Evolutionary conservation across 202 grass and related monocot species (phyloP).

Genomic region (Panicum virgatum): DNA sequence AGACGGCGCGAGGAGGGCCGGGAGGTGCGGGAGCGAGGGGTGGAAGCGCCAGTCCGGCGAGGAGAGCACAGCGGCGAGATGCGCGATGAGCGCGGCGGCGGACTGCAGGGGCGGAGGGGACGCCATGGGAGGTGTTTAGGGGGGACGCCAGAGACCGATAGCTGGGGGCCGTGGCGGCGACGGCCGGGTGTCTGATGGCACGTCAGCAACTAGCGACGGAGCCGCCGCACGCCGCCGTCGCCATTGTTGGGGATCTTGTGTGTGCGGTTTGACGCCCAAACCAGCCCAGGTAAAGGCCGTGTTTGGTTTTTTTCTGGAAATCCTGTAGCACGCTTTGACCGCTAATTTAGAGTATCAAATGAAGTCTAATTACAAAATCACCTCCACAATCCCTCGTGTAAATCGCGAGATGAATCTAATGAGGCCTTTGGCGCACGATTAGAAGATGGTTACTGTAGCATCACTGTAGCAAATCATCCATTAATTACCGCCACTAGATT

Average conservation of each 20-base stretch:
- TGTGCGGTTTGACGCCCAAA: not conserved
- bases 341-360: too few relatives aligned
- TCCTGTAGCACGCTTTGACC: too few relatives aligned
- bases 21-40: constrained; percentile 42
- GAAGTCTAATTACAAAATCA: too few relatives aligned
- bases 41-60: constrained; percentile 31
- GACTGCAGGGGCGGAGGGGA: not conserved
- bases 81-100: constrained; percentile 35
- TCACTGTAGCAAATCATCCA: too few relatives aligned
- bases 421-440: too few relatives aligned
- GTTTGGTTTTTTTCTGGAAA: too few relatives aligned
- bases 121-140: constrained; percentile 7
- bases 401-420: too few relatives aligned
- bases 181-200: not conserved
- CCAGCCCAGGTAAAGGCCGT: too few relatives aligned
- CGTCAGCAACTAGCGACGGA: constrained; percentile 4
- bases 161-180: not conserved
- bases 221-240: not conserved
- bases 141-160: not conserved
- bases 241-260: constrained; percentile 1
- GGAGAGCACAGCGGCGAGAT: constrained; percentile 42
- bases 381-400: too few relatives aligned
- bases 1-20: constrained; percentile 39
- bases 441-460: too few relatives aligned
- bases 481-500: too few relatives aligned